Conservation (phyloP, 1,139 yeast genomes). For the Zygosaccharomyces pseudobailii region DNA sequence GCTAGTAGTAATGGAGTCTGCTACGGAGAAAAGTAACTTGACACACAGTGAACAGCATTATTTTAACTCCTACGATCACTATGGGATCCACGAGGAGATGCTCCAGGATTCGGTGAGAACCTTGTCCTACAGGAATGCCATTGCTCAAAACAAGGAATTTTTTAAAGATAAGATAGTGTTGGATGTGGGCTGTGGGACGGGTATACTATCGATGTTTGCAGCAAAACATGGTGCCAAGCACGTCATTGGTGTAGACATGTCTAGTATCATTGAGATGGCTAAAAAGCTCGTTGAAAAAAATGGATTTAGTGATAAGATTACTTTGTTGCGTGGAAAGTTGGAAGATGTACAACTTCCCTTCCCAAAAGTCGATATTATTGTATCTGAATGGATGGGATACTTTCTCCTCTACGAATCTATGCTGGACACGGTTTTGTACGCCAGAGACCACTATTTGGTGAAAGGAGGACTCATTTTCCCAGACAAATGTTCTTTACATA, state of each 20-base stretch:
- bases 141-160: slow-evolving; percentile 80
- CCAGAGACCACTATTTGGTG: slow-evolving; percentile 86
- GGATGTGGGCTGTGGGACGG: slow-evolving; percentile 99
- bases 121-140: slow-evolving; percentile 85
- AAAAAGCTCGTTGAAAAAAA: slow-evolving; percentile 76
- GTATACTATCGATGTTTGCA: slow-evolving; percentile 97
- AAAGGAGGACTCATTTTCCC: slow-evolving; percentile 92
- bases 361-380: slow-evolving; percentile 82
- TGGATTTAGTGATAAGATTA: slow-evolving; percentile 83
- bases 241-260: slow-evolving; percentile 96
- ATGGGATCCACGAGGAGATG: slow-evolving; percentile 98
- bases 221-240: slow-evolving; percentile 96
- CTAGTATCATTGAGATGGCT: slow-evolving; percentile 93
- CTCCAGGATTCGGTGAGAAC: slow-evolving; percentile 94
- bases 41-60: slow-evolving; percentile 82
- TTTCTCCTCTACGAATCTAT: slow-evolving; percentile 92
- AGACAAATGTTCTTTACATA: slow-evolving; percentile 83
- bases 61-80: slow-evolving; percentile 92
- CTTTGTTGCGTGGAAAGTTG: slow-evolving; percentile 85
- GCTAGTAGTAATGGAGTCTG: slow-evolving; percentile 27
- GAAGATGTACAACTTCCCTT: slow-evolving; percentile 88
- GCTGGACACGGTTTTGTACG: slow-evolving; percentile 93
- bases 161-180: slow-evolving; percentile 93
- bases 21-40: slow-evolving; percentile 43
- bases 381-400: slow-evolving; percentile 99